phyloP scores from a whole-genome alignment of 140 eudicot species.

The Flaveria floridana region DNA sequence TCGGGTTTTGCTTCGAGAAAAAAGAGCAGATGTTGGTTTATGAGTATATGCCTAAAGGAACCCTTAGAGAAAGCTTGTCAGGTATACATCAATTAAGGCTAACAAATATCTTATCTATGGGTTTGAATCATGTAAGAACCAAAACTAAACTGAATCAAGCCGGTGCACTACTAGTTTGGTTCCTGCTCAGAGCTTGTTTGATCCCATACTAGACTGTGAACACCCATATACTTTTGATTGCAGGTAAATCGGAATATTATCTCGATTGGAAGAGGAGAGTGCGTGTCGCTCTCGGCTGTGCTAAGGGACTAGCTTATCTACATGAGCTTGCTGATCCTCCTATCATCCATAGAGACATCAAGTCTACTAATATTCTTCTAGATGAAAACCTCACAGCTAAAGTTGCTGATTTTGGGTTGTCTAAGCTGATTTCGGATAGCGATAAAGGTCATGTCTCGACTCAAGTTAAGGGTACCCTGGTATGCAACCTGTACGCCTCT shows the following conservation, averaged over 20 bases:
- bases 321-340: conserved; percentile 99
- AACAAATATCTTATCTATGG: too few relatives aligned
- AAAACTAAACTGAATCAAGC: too few relatives aligned
- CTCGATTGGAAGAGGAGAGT: conserved; percentile 91
- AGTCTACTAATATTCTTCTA: conserved; percentile 80
- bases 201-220: not conserved
- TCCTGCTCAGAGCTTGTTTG: not conserved
- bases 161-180: too few relatives aligned
- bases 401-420: conserved; percentile 96
- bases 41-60: conserved; percentile 88
- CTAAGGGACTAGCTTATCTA: conserved; percentile 84
- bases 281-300: conserved; percentile 80
- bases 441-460: conserved; percentile 93
- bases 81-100: conserved; percentile 34
- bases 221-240: not conserved
- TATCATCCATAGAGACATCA: conserved; percentile 88
- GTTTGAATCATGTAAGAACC: too few relatives aligned
- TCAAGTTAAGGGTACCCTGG: conserved; percentile 99
- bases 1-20: conserved; percentile 96
- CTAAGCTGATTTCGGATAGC: conserved; percentile 75
- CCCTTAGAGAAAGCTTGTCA: conserved; percentile 82
- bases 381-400: conserved; percentile 90
- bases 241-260: conserved; percentile 72
- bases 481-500: conserved; percentile 28
- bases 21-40: conserved; percentile 91